Base-by-base conservation (phyloP, 2,329 filamentous ascomycete genomes). In the Ophiostoma australiae region DNA sequence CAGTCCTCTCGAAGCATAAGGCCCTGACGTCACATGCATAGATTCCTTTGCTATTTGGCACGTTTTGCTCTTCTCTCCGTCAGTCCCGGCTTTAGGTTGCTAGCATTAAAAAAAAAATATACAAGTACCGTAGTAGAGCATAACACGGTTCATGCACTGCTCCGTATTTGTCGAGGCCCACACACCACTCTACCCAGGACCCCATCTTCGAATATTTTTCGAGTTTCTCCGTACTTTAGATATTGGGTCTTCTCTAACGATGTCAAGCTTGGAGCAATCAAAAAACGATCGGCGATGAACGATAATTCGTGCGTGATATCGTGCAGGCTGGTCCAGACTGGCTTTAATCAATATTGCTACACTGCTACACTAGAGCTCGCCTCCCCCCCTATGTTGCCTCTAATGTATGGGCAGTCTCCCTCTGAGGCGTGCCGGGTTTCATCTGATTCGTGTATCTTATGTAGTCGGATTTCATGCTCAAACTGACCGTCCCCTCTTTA, bases 211-310 rank as follows among this genome's bases (percentile, higher is more conserved):
- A 48, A 20, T 48, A n/a, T 48, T 48, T 48, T 48, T 41, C 39
- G 39, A 41, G 44, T 17, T 48, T 5, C 44, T 48, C 44, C 41
- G 17, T 44, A 20, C 41, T 20, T 48, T 58, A 58, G 23, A 58
- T 58, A 23, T 58, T 58, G 52, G 52, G n/a, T 55, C 2, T 58
- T 1, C 44, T 52, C n/a, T 20, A 65, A 35, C 61, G 31, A 17
- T 65, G 27, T n/a, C 15, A 17, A 37, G 31, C 61, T 13, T 35
- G 13, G 15, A 20, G 61, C 55, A 27, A 1, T 13, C n/a, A 33
- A 48, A 37, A 66, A 35, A 23, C 33, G 63, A 66, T 66, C 63
- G 63, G 33, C 63, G 63, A 66, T 66, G 63, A 58, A 58, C 11
- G 52, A 58, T 58, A 27, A 61, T 33, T 15, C 11, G 55, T 27